These are phyloP conservation scores for Colletotrichum acutatum DNA, from an alignment of 2,329 filamentous ascomycete genomes.

Conservation along the genomic window DNA sequence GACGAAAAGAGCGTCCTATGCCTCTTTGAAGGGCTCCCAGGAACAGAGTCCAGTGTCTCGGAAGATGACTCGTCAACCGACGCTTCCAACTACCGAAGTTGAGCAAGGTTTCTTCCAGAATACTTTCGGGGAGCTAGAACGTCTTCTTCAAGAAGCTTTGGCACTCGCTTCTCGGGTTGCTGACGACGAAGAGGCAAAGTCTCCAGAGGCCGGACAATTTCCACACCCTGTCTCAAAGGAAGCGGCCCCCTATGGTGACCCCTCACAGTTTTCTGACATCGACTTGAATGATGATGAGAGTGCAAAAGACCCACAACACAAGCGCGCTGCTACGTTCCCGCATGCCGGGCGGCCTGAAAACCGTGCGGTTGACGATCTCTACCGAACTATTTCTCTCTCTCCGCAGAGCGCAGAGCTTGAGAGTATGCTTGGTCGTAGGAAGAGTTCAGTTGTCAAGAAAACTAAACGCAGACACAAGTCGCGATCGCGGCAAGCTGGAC, in stretches of 20 bases:
- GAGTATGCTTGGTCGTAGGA: constrained; percentile 18
- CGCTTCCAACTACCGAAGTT: constrained; percentile 34
- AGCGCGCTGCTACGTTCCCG: constrained; percentile 15
- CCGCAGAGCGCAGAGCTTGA: constrained; percentile 13
- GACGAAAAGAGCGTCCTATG: constrained; percentile 5
- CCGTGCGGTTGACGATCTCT: constrained; percentile 36
- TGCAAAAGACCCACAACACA: background rate
- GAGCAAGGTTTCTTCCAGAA: constrained; percentile 44
- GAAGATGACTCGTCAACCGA: constrained; percentile 31
- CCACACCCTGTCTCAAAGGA: background rate
- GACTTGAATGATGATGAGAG: background rate
- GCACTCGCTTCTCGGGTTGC: constrained; percentile 54
- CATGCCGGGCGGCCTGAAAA: constrained; percentile 36
- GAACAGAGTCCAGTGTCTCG: constrained; percentile 11
- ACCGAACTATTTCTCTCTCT: constrained; percentile 27
- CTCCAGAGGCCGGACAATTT: background rate
- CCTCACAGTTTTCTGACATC: constrained; percentile 6
- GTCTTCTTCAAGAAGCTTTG: constrained; percentile 58
- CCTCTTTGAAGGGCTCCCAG: background rate
- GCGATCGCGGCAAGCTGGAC: background rate
- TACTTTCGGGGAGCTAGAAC: constrained; percentile 56
- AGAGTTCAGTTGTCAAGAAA: background rate
- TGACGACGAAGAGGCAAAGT: constrained; percentile 42
- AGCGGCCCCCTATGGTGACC: background rate
- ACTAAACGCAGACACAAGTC: background rate